A percentile compares a stretch with the other conserved stretches of the same genome.
These are phyloP conservation scores for Plasmodium gonderi DNA, from an alignment of 169 alveolate genomes.

Conservation along the genomic window DNA sequence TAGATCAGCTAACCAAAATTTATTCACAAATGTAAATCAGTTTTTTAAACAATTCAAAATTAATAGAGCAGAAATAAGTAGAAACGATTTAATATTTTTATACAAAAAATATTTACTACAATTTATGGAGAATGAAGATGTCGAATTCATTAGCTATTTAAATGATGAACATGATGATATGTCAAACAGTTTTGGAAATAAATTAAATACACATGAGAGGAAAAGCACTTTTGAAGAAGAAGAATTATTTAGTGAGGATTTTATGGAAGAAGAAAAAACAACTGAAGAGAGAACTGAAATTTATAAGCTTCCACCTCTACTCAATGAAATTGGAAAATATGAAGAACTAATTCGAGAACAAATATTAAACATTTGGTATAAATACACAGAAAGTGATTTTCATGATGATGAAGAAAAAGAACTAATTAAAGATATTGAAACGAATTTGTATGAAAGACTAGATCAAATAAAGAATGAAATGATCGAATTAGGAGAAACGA, in stretches of 20 bases:
- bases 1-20: slow-evolving; percentile 68
- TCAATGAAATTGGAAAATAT: slow-evolving; percentile 61
- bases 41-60: slow-evolving; percentile 74
- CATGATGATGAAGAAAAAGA: slow-evolving; percentile 74
- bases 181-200: background rate
- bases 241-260: slow-evolving; percentile 21
- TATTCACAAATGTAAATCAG: slow-evolving; percentile 72
- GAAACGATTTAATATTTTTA: slow-evolving; percentile 73
- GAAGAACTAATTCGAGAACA: slow-evolving; percentile 75
- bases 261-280: slow-evolving; percentile 14
- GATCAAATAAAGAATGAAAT: slow-evolving; percentile 69
- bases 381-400: slow-evolving; percentile 74
- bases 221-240: background rate
- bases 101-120: slow-evolving; percentile 70
- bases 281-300: background rate
- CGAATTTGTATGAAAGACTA: slow-evolving; percentile 68
- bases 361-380: slow-evolving; percentile 73
- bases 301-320: slow-evolving; percentile 60
- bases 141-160: slow-evolving; percentile 58
- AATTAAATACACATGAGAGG: background rate
- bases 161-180: slow-evolving; percentile 70
- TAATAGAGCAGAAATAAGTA: slow-evolving; percentile 74
- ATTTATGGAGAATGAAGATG: slow-evolving; percentile 76
- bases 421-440: slow-evolving; percentile 72
- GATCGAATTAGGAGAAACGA: slow-evolving; percentile 69